phyloP scores from a whole-genome alignment of 2,329 filamentous ascomycete species.

The Aspergillus texensis region DNA sequence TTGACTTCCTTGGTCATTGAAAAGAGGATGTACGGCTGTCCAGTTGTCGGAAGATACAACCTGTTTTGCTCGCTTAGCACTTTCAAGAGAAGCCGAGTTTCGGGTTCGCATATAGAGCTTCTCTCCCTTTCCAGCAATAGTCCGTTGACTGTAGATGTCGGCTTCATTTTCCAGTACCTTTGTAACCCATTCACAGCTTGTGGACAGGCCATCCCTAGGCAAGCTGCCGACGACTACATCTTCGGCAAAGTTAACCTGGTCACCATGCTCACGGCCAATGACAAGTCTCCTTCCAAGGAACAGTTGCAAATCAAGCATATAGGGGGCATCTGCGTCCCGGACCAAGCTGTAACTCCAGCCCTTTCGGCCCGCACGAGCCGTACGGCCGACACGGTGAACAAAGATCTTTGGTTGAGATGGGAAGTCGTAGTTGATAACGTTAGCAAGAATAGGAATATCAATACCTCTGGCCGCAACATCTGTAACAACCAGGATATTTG shows the following conservation, averaged over 20 bases:
- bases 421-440: slow-evolving; percentile 99
- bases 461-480: slow-evolving; percentile 97
- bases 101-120: slow-evolving; percentile 89
- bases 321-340: slow-evolving; percentile 83
- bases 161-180: slow-evolving; percentile 74
- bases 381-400: slow-evolving; percentile 93
- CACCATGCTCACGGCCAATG: slow-evolving; percentile 66
- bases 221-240: slow-evolving; percentile 83
- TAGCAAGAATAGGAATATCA: slow-evolving; percentile 92
- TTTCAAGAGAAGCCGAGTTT: slow-evolving; percentile 86
- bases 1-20: slow-evolving; percentile 66
- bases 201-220: slow-evolving; percentile 71
- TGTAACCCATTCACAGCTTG: slow-evolving; percentile 78
- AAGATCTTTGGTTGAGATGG: slow-evolving; percentile 96
- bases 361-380: slow-evolving; percentile 85
- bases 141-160: slow-evolving; percentile 71
- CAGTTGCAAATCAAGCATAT: slow-evolving; percentile 88
- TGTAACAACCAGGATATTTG: slow-evolving; percentile 91
- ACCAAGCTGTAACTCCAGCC: slow-evolving; percentile 97
- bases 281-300: slow-evolving; percentile 87
- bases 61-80: slow-evolving; percentile 82
- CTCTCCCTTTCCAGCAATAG: slow-evolving; percentile 83
- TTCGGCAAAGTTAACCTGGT: slow-evolving; percentile 70
- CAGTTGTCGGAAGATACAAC: slow-evolving; percentile 71
- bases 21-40: slow-evolving; percentile 77